These are phyloP conservation scores for Pythium myriotylum DNA, from an alignment of 352 stramenopile species.

Conservation along the genomic window DNA sequence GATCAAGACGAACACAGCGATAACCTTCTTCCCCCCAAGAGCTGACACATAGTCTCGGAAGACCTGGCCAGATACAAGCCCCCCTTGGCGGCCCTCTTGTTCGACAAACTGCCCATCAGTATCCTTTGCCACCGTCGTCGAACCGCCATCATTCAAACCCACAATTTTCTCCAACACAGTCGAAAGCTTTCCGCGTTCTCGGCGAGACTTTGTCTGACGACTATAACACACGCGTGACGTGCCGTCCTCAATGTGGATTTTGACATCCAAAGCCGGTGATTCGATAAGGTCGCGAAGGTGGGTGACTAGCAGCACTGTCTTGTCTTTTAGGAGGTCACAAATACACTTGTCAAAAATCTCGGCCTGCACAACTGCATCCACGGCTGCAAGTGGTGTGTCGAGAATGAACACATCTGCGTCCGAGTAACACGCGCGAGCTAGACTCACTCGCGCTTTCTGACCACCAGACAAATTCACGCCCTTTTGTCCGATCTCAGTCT, in stretches of 20 bases:
- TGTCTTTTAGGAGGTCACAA: constrained; percentile 39
- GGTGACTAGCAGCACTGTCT: constrained; percentile 92
- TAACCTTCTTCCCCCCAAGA: constrained; percentile 10
- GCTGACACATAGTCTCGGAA: constrained; percentile 24
- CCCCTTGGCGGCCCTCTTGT: constrained; percentile 27
- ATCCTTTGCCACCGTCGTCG: not conserved
- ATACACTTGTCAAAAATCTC: constrained; percentile 88
- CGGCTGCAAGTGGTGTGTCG: constrained; percentile 90
- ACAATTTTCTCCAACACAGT: not conserved
- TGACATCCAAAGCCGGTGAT: constrained; percentile 30
- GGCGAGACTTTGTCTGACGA: constrained; percentile 8
- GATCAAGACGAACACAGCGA: constrained; percentile 13
- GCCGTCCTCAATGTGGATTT: constrained; percentile 23
- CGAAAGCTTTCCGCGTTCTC: not conserved
- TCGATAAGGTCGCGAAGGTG: constrained; percentile 81
- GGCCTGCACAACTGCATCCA: constrained; percentile 93
- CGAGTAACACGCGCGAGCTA: constrained; percentile 64
- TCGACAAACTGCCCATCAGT: constrained; percentile 13
- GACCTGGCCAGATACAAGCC: constrained; percentile 19
- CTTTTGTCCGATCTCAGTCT: constrained; percentile 94
- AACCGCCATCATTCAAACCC: not conserved
- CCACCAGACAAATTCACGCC: constrained; percentile 93
- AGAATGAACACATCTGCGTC: constrained; percentile 75
- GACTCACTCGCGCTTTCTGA: constrained; percentile 85
- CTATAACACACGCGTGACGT: not conserved